Percentiles rank a stretch among this genome's conserved stretches.
phyloP scores from a whole-genome alignment of 768 basidiomycete species.

The Vararia minispora region DNA sequence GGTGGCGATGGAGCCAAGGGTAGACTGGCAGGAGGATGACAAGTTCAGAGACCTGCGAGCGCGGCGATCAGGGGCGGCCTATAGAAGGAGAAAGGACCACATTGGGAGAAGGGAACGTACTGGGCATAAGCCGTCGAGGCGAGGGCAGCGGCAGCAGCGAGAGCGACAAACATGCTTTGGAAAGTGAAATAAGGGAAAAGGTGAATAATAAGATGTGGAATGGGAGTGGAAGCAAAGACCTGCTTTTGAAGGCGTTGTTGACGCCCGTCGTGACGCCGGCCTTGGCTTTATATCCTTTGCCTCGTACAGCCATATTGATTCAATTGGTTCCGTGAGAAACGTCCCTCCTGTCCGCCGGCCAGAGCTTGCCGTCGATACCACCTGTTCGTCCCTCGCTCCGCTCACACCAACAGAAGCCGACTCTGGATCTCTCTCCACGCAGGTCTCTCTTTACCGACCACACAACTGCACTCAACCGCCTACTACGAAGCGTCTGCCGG shows the following conservation, averaged over 20 bases:
- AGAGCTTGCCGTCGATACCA: no score
- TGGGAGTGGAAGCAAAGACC: background rate
- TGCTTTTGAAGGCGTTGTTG: background rate
- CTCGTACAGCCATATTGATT: no score
- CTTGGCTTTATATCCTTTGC: no score
- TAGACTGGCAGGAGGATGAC: conserved; percentile 36
- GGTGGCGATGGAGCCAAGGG: conserved; percentile 33
- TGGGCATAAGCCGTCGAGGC: conserved; percentile 15
- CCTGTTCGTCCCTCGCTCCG: no score
- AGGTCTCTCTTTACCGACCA: no score
- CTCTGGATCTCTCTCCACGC: no score
- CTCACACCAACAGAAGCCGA: no score
- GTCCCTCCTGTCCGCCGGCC: no score
- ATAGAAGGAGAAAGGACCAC: background rate
- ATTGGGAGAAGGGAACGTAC: conserved; percentile 5
- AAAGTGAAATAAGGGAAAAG: background rate
- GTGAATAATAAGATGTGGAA: background rate
- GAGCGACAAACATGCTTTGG: conserved; percentile 1
- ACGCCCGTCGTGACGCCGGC: no score
- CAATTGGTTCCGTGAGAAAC: no score
- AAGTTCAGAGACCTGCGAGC: conserved; percentile 20
- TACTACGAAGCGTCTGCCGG: no score
- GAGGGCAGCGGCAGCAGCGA: conserved; percentile 9
- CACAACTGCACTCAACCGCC: no score
- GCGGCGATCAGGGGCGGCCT: background rate